Conservation (phyloP, 495 filamentous ascomycete genomes). For the Lepidopterella palustris region DNA sequence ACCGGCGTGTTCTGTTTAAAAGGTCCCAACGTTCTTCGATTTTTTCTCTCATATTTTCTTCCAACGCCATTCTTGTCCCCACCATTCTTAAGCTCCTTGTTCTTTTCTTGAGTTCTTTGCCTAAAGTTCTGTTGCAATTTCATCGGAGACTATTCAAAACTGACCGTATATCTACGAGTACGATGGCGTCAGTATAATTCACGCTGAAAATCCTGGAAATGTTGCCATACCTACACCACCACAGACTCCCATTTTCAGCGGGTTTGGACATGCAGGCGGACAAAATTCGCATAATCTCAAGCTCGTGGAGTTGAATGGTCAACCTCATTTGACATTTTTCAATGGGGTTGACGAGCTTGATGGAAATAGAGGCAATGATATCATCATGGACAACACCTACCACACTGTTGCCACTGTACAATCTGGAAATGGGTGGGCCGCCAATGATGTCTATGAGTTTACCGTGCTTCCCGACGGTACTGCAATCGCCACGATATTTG, state of each 20-base stretch:
- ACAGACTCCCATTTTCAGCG: conserved; percentile 18
- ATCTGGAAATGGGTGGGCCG: conserved; percentile 3
- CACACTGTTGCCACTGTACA: conserved; percentile 1
- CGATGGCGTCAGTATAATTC: conserved; percentile 1
- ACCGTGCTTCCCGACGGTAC: conserved; percentile 18
- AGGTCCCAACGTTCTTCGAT: too few species aligned
- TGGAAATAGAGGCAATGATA: conserved; percentile 5
- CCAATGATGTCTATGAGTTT: conserved; percentile 34
- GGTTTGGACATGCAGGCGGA: conserved; percentile 4
- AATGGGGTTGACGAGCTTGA: conserved; percentile 4
- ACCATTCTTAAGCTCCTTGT: too few species aligned
- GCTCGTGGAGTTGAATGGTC: conserved; percentile 8
- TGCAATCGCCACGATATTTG: conserved; percentile 9
- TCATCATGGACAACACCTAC: conserved; percentile 16
- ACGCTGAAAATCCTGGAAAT: background rate
- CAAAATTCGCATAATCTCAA: conserved; percentile 7
- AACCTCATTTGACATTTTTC: conserved; percentile 9
- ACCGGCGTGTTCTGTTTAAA: too few species aligned
- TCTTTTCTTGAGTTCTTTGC: too few species aligned
- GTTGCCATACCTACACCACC: background rate
- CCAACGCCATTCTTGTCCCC: too few species aligned
- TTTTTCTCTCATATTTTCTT: too few species aligned
- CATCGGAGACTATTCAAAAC: background rate
- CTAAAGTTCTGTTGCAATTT: too few species aligned
- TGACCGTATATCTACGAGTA: conserved; percentile 24